Percentiles rank a stretch among this genome's conserved stretches.
Evolutionary conservation across 2,329 filamentous ascomycete species (phyloP).

Genomic region (Nemania sp.): DNA sequence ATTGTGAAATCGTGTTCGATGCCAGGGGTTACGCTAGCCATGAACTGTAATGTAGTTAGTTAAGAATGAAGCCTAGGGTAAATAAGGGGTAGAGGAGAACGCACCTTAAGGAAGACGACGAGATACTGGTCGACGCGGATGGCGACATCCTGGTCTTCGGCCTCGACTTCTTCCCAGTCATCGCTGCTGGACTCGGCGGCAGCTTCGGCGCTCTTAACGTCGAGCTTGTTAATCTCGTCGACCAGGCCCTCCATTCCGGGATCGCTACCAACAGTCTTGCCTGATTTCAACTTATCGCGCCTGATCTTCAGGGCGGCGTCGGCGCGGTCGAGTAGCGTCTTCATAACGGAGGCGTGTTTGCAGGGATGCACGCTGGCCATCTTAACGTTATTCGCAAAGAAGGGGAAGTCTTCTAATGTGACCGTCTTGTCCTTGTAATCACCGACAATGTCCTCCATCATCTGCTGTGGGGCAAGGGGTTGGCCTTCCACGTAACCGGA

Average conservation of each 20-base stretch:
- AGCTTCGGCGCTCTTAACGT: conserved; percentile 65
- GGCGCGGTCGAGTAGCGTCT: conserved; percentile 92
- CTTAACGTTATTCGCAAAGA: conserved; percentile 90
- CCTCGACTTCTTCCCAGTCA: conserved; percentile 76
- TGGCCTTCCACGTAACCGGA: conserved; percentile 89
- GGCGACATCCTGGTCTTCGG: conserved; percentile 78
- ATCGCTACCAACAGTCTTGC: conserved; percentile 63
- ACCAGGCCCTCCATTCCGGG: conserved; percentile 86
- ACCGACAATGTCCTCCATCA: conserved; percentile 97
- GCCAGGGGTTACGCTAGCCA: conserved; percentile 90
- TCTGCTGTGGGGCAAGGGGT: conserved; percentile 82
- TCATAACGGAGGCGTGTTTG: conserved; percentile 98
- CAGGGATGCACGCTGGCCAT: conserved; percentile 98
- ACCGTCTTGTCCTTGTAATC: conserved; percentile 99
- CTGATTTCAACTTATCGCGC: conserved; percentile 79
- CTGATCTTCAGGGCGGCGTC: conserved; percentile 92
- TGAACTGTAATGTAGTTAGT: conserved; percentile 67
- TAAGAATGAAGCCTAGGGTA: conserved; percentile 29
- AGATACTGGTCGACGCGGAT: conserved; percentile 91
- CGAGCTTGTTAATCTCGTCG: conserved; percentile 78
- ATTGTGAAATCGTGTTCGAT: conserved; percentile 99
- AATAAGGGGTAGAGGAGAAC: conserved; percentile 36
- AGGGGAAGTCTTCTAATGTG: conserved; percentile 96
- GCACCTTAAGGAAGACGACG: conserved; percentile 86
- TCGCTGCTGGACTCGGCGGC: conserved; percentile 65